Evolutionary conservation across 2,329 filamentous ascomycete genomes (phyloP), one percentile per base, ranked within the genome.

Genomic region (Ceratocystis papillata): DNA sequence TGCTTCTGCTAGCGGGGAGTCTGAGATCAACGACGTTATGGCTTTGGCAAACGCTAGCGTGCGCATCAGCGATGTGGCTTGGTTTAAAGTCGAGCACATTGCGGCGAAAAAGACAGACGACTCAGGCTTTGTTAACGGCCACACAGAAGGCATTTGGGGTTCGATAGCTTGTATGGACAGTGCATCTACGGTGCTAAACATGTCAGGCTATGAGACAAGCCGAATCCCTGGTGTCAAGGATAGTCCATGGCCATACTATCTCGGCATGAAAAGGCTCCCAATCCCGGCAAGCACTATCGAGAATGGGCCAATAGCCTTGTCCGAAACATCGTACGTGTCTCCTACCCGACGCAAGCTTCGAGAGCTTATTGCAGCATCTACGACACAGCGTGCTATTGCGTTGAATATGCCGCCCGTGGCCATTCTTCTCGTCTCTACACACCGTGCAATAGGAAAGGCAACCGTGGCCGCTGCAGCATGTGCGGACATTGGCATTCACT

Each of bases 361-460:
- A 55, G 90, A 96, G 71, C 77, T 99, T 7, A 86, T 97, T 69
- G 86, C 90, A 8, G 92, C 93, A 2, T 90, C 93, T 1, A 96
- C 91, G 0, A 96, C 91, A 72, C 85, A 88, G 66, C 83, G 91
- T 66, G 93, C 94, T 1, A 86, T 96, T 57, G 89, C 93, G 71
- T 79, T 97, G 2, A 87, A 88, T 55, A 87, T 97, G 77, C 91
- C 93, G 1, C 90, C 94, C 0, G 81, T 96, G 17, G 90, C 92
- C 1, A 87, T 99, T 45, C 80, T 99, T 2, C 79, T 99, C 5
- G 89, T 89, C 1, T 97, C 94, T 1, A 95, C 90, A 1, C 94
- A 99, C 75, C 85, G 94, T 57, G 89, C 90, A 68, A 96, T 97
- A 70, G 94, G 94, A 62, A 99, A 99, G 74, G 81, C 89, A n/a